Base-by-base conservation (phyloP, 805 yeast genomes). In the Cyberlindnera maritima region DNA sequence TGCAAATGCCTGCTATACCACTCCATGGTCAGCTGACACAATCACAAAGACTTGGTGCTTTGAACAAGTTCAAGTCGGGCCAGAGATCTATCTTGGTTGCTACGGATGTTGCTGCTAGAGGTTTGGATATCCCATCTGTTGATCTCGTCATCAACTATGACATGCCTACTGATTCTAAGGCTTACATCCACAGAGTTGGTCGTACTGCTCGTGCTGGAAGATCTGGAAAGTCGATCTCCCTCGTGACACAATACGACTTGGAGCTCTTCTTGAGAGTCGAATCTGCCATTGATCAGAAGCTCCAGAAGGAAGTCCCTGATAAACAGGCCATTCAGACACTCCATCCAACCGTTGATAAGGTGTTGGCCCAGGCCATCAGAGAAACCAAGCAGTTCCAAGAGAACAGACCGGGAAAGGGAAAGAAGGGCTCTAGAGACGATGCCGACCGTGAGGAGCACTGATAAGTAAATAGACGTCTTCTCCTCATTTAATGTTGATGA, bases 151-250 rank as follows among this genome's bases (percentile, higher is more conserved):
- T 86, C 38, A 86, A 86, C 62, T 86, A 81, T 57, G 94, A 86
- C 62, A 80, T 86, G 44, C 94, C 95, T 23, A 83, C 88, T 19
- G 94, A 86, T 61, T 86, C 92, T 5, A 88, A 86, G 64, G 88
- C 90, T 11, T 86, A 84, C 59, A 83, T 86, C 55, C 95, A 86
- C 64, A 74, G 96, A 67, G 97, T 91, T 29, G 97, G 97, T 47
- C 84, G 97, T 72, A 90, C 97, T 29, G 97, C 97, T 2, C 83
- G 97, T 66, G 96, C 96, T 1, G 96, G 96, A 17, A 77, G 90
- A 57, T 80, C 92, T 0, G 96, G 96, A 41, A 86, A 84, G 63
- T 87, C 96, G 3, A 75, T 91, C 15, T 85, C 96, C 2, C 70
- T 91, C 48, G 95, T 90, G 28, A 91, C 98, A 0, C 99, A 94